Percentiles rank a stretch among this genome's conserved stretches.
These are phyloP conservation scores for Fomitopsis schrenkii DNA, from an alignment of 1,284 basidiomycete genomes.

Conservation along the genomic window DNA sequence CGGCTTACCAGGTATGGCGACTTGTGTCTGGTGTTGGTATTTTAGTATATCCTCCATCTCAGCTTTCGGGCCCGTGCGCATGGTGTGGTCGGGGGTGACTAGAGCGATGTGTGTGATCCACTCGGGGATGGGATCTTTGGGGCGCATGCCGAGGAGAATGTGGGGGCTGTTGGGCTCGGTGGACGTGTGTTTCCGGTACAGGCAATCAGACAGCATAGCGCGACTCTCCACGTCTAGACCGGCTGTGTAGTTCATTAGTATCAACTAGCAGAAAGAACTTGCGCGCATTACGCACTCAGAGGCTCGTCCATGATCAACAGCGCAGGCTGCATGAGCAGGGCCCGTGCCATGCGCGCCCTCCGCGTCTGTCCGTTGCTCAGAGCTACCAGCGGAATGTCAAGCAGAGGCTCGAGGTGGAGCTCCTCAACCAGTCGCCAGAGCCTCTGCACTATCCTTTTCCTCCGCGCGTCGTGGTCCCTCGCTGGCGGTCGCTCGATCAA, in stretches of 20 bases:
- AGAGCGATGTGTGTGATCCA: conserved; percentile 80
- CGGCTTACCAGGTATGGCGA: neutral
- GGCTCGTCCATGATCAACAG: conserved; percentile 86
- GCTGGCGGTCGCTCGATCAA: neutral
- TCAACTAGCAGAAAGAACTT: neutral
- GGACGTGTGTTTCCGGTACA: conserved; percentile 54
- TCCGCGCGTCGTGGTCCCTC: conserved; percentile 26
- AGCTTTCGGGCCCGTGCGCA: conserved; percentile 26
- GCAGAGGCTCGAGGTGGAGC: conserved; percentile 54
- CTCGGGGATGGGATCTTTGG: conserved; percentile 77
- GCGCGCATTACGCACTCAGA: conserved; percentile 47
- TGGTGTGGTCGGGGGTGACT: conserved; percentile 36
- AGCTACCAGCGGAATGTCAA: conserved; percentile 82
- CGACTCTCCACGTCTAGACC: conserved; percentile 68
- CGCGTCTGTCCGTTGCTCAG: conserved; percentile 92
- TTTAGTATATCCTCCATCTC: conserved; percentile 10
- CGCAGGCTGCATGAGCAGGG: conserved; percentile 67
- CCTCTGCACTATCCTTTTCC: conserved; percentile 23
- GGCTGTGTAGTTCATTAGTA: conserved; percentile 39
- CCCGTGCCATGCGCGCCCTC: conserved; percentile 79
- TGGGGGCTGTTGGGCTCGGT: conserved; percentile 40
- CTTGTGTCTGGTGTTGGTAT: neutral
- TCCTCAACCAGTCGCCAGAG: conserved; percentile 49
- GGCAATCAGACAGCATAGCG: conserved; percentile 50
- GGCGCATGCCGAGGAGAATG: conserved; percentile 77